These are phyloP conservation scores for Penicillium odoratum DNA, from an alignment of 495 filamentous ascomycete species.

Conservation along the genomic window DNA sequence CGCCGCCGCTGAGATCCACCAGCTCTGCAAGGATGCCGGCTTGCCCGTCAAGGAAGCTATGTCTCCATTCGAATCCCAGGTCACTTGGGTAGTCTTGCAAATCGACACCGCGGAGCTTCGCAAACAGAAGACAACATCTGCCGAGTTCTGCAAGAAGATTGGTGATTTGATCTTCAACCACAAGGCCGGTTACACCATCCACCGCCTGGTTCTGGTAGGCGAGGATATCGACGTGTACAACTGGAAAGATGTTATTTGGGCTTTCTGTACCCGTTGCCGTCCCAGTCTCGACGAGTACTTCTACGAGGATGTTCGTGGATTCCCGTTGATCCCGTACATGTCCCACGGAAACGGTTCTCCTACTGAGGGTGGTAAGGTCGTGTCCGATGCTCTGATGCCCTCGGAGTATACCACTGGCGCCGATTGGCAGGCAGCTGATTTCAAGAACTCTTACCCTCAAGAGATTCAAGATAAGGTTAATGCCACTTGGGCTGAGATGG, in stretches of 20 bases:
- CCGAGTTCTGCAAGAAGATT: constrained; percentile 19
- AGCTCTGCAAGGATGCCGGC: constrained; percentile 27
- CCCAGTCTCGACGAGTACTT: too few relatives aligned
- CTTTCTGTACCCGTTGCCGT: constrained; percentile 5
- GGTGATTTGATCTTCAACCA: constrained; percentile 29
- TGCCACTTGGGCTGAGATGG: too few relatives aligned
- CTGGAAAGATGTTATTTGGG: constrained; percentile 32
- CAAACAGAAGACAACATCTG: constrained; percentile 5
- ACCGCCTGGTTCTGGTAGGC: constrained; percentile 27
- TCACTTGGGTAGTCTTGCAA: constrained; percentile 28
- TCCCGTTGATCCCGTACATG: too few relatives aligned
- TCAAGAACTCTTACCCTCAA: too few relatives aligned
- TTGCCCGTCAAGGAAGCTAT: constrained; percentile 27
- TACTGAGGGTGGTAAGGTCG: too few relatives aligned
- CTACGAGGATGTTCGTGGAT: not conserved
- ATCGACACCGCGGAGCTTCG: constrained; percentile 23
- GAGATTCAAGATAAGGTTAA: too few relatives aligned
- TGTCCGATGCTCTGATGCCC: too few relatives aligned
- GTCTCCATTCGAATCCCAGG: constrained; percentile 32
- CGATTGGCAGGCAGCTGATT: too few relatives aligned
- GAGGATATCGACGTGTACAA: constrained; percentile 32
- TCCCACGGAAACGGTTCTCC: too few relatives aligned
- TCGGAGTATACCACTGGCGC: too few relatives aligned
- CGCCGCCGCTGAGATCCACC: constrained; percentile 28
- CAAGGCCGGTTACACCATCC: constrained; percentile 27